These are phyloP conservation scores for Athelia sp. DNA, from an alignment of 1,284 basidiomycete genomes.

Conservation along the genomic window DNA sequence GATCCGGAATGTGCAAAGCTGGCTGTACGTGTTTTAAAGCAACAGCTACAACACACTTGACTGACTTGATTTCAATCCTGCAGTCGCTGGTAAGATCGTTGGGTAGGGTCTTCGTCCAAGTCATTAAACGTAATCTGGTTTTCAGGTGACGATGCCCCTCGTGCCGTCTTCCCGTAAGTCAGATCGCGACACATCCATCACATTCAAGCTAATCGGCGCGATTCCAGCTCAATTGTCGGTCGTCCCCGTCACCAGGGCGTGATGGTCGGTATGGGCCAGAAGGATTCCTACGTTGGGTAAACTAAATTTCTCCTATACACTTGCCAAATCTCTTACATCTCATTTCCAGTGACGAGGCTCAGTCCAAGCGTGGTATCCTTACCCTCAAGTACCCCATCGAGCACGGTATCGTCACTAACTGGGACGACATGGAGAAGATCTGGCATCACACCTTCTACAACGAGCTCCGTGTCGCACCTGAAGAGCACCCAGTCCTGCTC, in stretches of 20 bases:
- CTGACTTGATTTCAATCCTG: slow-evolving; percentile 6
- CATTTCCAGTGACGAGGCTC: slow-evolving; percentile 69
- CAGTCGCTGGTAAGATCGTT: slow-evolving; percentile 27
- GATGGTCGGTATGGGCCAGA: slow-evolving; percentile 81
- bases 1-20: slow-evolving; percentile 72
- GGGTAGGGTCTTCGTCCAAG: no score
- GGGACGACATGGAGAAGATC: slow-evolving; percentile 93
- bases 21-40: slow-evolving; percentile 33
- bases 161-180: slow-evolving; percentile 68
- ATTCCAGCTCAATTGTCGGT: slow-evolving; percentile 71
- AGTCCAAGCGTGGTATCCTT: slow-evolving; percentile 90
- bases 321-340: slow-evolving; percentile 2
- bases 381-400: slow-evolving; percentile 81
- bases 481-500: slow-evolving; percentile 87
- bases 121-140: neutral
- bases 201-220: neutral
- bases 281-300: slow-evolving; percentile 78
- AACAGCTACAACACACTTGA: slow-evolving; percentile 7
- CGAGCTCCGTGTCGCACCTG: slow-evolving; percentile 72
- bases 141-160: slow-evolving; percentile 71
- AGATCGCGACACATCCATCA: slow-evolving; percentile 10
- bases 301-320: slow-evolving; percentile 9
- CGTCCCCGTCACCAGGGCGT: slow-evolving; percentile 85
- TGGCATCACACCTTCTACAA: slow-evolving; percentile 89
- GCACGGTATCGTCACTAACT: slow-evolving; percentile 87